Base-by-base conservation (phyloP, 2,329 filamentous ascomycete genomes). In the Microsporum ferrugineum region DNA sequence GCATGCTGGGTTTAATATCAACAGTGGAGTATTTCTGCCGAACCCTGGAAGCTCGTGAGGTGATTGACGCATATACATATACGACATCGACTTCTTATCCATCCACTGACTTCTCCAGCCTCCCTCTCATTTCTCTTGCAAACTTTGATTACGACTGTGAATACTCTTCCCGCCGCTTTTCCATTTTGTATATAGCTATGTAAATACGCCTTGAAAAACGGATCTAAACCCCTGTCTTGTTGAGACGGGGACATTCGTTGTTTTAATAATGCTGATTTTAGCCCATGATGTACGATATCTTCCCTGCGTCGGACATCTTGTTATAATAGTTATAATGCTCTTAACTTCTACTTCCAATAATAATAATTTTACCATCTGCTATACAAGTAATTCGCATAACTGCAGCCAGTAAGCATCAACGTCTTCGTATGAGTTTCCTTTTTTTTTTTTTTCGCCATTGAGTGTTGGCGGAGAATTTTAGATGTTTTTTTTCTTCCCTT, bases 1-100 rank as follows among this genome's bases (percentile, higher is more conserved):
- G 2, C 62, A 65, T 58, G 65, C 65, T 14, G 66, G 66, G n/a
- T 66, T 67, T 58, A 67, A 65, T 41, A 66, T 67, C n/a, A 64
- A 41, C 45, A 64, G 58, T 33, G 66, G 66, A 17, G 62, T 64
- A 12, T 67, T 67, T 56, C 39, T 67, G 49, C 61, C 63, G 7
- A 66, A 64, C 27, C 55, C 57, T 27, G 39, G 57, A 38, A 41
- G 39, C 23, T 31, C 57, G 6, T 59, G 57, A 59, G 23, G 34
- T 12, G 55, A 57, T 43, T 27, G 34, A 23, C 27, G 31, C 43
- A 47, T 47, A 23, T 23, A 47, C 23, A 47, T 47, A 47, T 23
- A 23, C 17, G 43, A 47, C 23, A 47, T 29, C 17, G 6, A 47
- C 23, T 29, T 47, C 43, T 41, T 41, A 12, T 5, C 34, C 34